phyloP scores from a whole-genome alignment of 148 eudicot species.

The Cornus kousa region DNA sequence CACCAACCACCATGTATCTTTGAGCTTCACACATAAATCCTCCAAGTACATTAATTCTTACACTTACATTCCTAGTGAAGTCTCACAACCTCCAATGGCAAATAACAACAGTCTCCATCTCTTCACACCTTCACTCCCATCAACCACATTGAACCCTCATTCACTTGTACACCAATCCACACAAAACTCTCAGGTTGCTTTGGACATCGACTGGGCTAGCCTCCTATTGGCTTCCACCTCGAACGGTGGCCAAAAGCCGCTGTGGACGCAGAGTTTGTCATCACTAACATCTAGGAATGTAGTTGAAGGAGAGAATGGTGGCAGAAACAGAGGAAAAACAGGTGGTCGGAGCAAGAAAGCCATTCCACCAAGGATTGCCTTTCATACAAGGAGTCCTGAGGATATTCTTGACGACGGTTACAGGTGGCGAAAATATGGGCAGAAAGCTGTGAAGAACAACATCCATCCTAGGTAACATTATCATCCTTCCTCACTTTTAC shows the following conservation, averaged over 20 bases:
- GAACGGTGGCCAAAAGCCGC: conserved; percentile 19
- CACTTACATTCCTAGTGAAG: neutral
- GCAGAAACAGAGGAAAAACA: conserved; percentile 21
- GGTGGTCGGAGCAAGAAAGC: conserved; percentile 39
- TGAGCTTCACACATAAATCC: conserved; percentile 13
- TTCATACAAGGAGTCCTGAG: conserved; percentile 75
- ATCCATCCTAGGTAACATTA: conserved; percentile 66
- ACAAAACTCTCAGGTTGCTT: conserved; percentile 17
- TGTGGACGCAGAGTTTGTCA: neutral
- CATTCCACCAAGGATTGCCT: conserved; percentile 71
- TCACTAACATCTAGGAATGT: conserved; percentile 10
- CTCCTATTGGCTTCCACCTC: conserved; percentile 25
- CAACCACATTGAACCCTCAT: conserved; percentile 7
- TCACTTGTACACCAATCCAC: conserved; percentile 13
- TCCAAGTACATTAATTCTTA: conserved; percentile 2
- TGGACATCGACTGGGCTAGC: conserved; percentile 66
- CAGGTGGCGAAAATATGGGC: conserved; percentile 90
- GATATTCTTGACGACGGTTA: conserved; percentile 94
- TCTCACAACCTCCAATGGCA: conserved; percentile 10
- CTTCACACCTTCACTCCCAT: conserved; percentile 11
- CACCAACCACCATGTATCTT: conserved; percentile 26
- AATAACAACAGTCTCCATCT: conserved; percentile 16
- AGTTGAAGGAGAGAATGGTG: conserved; percentile 15
- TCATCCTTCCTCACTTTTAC: neutral
- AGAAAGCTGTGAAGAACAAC: conserved; percentile 82